Evolutionary conservation across 768 basidiomycete species (phyloP).

Genomic region (Kwoniella sp.): DNA sequence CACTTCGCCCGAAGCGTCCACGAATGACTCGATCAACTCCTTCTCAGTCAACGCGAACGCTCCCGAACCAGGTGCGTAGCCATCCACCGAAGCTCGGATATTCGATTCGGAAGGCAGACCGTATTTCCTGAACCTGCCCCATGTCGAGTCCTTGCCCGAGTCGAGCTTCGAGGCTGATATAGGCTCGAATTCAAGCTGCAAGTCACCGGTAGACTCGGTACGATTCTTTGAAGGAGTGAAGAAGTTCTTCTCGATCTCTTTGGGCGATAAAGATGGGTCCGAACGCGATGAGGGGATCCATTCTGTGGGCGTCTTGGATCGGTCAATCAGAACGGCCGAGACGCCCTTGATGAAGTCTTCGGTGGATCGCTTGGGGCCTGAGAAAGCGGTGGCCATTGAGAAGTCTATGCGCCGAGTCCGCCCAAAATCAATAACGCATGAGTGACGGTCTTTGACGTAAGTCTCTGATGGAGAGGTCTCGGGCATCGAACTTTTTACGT

Average conservation of each 20-base stretch:
- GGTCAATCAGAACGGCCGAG: slow-evolving; percentile 66
- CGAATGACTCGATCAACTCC: slow-evolving; percentile 67
- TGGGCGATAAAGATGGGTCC: slow-evolving; percentile 61
- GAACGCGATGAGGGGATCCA: slow-evolving; percentile 72
- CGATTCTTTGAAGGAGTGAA: slow-evolving; percentile 59
- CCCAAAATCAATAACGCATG: too few species aligned
- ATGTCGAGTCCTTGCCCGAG: slow-evolving; percentile 46
- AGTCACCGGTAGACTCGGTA: slow-evolving; percentile 10
- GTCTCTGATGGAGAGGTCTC: too few species aligned
- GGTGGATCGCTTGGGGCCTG: slow-evolving; percentile 54
- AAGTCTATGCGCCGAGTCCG: slow-evolving; percentile 59
- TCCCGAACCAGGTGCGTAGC: slow-evolving; percentile 67
- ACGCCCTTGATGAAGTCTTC: slow-evolving; percentile 82
- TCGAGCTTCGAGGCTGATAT: slow-evolving; percentile 35
- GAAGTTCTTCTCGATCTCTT: slow-evolving; percentile 67
- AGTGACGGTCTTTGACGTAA: too few species aligned
- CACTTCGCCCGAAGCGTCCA: slow-evolving; percentile 61
- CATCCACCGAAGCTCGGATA: slow-evolving; percentile 68
- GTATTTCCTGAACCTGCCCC: slow-evolving; percentile 59
- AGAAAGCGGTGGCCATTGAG: slow-evolving; percentile 83
- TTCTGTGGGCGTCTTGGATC: slow-evolving; percentile 56
- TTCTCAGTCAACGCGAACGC: slow-evolving; percentile 65
- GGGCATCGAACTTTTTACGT: neutral
- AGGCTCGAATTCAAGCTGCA: slow-evolving; percentile 31
- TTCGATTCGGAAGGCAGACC: slow-evolving; percentile 75